phyloP scores from a whole-genome alignment of 768 basidiomycete genomes.

The Xerocomellus intermedius region DNA sequence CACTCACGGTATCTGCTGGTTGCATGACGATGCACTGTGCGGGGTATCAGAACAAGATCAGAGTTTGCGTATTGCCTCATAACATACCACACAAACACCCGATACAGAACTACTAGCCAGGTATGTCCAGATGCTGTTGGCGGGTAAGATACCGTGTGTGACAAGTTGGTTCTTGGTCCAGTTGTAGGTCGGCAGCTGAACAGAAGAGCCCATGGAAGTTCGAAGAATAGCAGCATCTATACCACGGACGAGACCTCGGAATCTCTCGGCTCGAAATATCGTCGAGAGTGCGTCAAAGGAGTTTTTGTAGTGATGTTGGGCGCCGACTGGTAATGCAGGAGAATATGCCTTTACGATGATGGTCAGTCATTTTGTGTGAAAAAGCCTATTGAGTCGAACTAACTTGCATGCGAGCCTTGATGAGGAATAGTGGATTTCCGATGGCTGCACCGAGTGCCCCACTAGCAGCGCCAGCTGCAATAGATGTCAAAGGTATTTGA shows the following conservation, averaged over 20 bases:
- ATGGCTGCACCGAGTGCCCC: conserved; percentile 85
- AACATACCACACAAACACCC: conserved; percentile 85
- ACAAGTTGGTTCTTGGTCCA: conserved; percentile 84
- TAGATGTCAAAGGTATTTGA: conserved; percentile 71
- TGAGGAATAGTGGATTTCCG: conserved; percentile 89
- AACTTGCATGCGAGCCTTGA: conserved; percentile 98
- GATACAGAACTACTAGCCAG: conserved; percentile 86
- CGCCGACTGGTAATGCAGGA: conserved; percentile 88
- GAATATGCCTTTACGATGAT: conserved; percentile 75
- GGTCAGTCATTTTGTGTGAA: not conserved
- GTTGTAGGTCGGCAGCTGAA: conserved; percentile 95
- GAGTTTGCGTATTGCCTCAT: not conserved
- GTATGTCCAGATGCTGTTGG: conserved; percentile 84
- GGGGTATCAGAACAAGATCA: conserved; percentile 8
- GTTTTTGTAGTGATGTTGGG: conserved; percentile 89
- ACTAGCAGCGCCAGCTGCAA: conserved; percentile 84
- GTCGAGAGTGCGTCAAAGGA: conserved; percentile 78
- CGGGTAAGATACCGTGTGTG: conserved; percentile 61
- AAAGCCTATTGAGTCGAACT: not conserved
- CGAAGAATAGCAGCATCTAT: conserved; percentile 92
- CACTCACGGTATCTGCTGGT: conserved; percentile 80
- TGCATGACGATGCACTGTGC: conserved; percentile 87
- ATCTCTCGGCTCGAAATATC: conserved; percentile 75
- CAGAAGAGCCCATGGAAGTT: conserved; percentile 93
- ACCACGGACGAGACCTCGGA: conserved; percentile 81